phyloP scores from a whole-genome alignment of 805 yeast genomes.

The Lachancea fermentati region DNA sequence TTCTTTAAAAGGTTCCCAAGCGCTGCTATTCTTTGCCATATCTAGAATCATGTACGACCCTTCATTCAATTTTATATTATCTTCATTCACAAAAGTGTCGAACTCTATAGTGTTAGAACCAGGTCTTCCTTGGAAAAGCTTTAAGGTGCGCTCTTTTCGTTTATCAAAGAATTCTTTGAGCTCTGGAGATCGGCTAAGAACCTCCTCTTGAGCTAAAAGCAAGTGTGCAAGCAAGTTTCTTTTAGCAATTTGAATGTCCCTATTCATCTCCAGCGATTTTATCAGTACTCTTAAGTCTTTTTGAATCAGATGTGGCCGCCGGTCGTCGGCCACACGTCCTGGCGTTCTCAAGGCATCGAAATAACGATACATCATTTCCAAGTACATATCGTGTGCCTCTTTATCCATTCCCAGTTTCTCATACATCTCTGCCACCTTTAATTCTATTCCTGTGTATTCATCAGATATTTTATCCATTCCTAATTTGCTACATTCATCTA shows the following conservation, averaged over 20 bases:
- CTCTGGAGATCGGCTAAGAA: constrained; percentile 39
- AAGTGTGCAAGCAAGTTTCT: constrained; percentile 59
- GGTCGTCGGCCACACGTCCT: constrained; percentile 26
- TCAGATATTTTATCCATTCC: constrained; percentile 57
- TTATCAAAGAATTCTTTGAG: constrained; percentile 30
- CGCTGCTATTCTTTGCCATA: constrained; percentile 39
- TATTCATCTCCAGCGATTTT: constrained; percentile 56
- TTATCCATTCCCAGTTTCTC: constrained; percentile 57
- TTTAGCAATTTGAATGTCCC: constrained; percentile 45
- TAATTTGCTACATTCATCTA: constrained; percentile 53
- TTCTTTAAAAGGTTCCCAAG: constrained; percentile 70
- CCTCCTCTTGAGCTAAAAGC: constrained; percentile 60
- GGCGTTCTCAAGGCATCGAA: constrained; percentile 46
- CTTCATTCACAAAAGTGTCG: constrained; percentile 25
- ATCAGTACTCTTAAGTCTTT: constrained; percentile 66
- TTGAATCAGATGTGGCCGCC: constrained; percentile 56
- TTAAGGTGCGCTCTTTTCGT: constrained; percentile 26
- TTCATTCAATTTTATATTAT: constrained; percentile 24
- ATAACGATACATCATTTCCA: constrained; percentile 58
- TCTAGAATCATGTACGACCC: constrained; percentile 31
- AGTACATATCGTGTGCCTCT: constrained; percentile 63
- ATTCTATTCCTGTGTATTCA: constrained; percentile 85
- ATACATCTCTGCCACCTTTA: constrained; percentile 83
- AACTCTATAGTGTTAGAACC: constrained; percentile 21
- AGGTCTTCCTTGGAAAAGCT: constrained; percentile 9